These are phyloP conservation scores for Periconia sp. DNA, from an alignment of 2,329 filamentous ascomycete genomes.

Conservation along the genomic window DNA sequence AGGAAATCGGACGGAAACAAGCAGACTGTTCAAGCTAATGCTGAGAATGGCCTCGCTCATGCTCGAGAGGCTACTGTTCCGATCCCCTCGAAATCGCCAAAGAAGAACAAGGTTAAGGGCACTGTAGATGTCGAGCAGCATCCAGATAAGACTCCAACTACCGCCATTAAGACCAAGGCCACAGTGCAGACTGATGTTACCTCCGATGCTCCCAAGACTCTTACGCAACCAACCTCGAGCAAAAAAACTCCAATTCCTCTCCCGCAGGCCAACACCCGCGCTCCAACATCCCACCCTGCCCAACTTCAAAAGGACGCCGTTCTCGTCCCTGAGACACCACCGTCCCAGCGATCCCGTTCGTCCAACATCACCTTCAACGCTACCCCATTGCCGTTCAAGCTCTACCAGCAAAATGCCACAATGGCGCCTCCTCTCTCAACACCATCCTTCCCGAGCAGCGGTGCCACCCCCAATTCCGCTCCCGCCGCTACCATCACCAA, in stretches of 20 bases:
- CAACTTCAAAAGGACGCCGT: not conserved
- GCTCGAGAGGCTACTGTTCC: not conserved
- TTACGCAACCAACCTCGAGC: no score
- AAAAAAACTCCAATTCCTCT: conserved; percentile 5
- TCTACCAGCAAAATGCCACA: not conserved
- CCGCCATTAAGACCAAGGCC: not conserved
- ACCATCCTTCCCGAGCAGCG: not conserved
- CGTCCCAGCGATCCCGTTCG: not conserved
- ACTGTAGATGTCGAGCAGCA: not conserved
- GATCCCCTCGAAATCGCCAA: not conserved
- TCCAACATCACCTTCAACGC: not conserved
- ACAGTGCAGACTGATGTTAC: not conserved
- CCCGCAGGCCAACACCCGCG: not conserved
- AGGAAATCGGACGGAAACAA: conserved; percentile 6
- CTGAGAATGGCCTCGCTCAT: not conserved
- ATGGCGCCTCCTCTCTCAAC: not conserved
- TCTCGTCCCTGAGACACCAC: conserved; percentile 12
- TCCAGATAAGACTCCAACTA: not conserved
- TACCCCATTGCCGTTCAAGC: conserved; percentile 7
- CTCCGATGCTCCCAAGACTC: not conserved
- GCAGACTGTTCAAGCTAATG: not conserved
- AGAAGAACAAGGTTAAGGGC: conserved; percentile 6
- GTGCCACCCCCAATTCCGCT: not conserved
- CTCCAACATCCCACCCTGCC: not conserved
- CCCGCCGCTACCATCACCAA: not conserved